Evolutionary conservation across 352 stramenopile species (phyloP), one percentile per base, ranked within the genome.

Genomic region (Elongisporangium undulatum): DNA sequence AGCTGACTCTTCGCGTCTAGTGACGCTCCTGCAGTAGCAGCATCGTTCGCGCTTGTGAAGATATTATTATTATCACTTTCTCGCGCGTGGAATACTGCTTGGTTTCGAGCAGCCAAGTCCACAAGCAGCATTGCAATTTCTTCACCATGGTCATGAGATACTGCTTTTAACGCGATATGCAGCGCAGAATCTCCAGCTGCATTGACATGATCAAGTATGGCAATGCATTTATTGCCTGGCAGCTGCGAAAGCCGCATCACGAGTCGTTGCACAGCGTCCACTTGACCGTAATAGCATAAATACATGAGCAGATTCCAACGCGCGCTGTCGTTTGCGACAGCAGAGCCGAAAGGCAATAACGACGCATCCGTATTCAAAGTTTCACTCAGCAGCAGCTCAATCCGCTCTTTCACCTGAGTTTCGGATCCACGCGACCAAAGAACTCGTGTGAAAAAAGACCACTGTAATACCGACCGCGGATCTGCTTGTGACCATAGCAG

Each of bases 241-340:
- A 50, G 56, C 55, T 53, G 51, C 8, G 13, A 50, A 23, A 59
- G 66, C 61, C 34, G 56, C 45, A 39, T 39, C 17, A 88, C 41
- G 16, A 89, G 63, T 12, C 67, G 58, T 7, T 75, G 63, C 2
- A 84, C 71, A 8, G 66, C 55, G 10, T 76, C 66, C 5, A 90
- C 24, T 38, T 93, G 75, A 0, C 77, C 76, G 4, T 78, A 60
- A 29, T 62, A 72, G 45, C 79, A 78, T 7, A 87, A 72, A 56
- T 82, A 91, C 82, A 91, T 89, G 19, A 90, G 66, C 49, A 93
- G 56, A 48, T 77, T 85, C 83, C 81, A 91, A 20, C 64, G 62
- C 51, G 64, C 52, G 4, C 61, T 66, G 38, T 92, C 83, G 45
- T 83, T 74, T 24, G 66, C 67, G 49, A 75, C 51, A 5, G 70